Evolutionary conservation across 2,329 filamentous ascomycete genomes (phyloP), one percentile per base, ranked within the genome.

Genomic region (Ceratocystis variospora): DNA sequence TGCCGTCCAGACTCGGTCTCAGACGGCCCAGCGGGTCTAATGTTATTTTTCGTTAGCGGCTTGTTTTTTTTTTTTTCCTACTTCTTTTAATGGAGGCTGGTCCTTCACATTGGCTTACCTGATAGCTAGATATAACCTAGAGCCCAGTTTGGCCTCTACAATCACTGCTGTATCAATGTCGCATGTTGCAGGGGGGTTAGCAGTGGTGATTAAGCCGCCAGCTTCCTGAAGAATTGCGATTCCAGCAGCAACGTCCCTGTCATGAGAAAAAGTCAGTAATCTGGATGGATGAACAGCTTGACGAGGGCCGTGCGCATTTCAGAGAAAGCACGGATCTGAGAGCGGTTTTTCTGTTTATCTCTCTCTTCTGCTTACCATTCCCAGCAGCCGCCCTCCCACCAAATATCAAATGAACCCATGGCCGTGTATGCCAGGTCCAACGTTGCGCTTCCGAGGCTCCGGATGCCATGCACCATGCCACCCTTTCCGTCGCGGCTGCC

Each of bases 351-450:
- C 19, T 28, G 7, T 15, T 1, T 15, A 19, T 25, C 22, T 50
- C 8, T 53, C 22, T 25, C 48, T 28, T 55, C 17, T 15, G 73
- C 79, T 70, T 71, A 86, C 85, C 88, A 91, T 74, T 90, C 88
- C 87, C 87, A 90, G 71, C 87, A 90, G 0, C 87, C 87, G 2
- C 87, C 88, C 72, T 91, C 87, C 87, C 87, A 91, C 87, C 88
- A 90, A 10, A 90, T 89, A 74, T 91, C 88, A 70, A 90, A 86
- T 0, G 84, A 79, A 0, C 88, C 88, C 81, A 88, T 88, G 12
- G 88, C 88, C 8, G 84, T 83, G 73, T 90, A 91, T 0, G 87
- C 87, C 62, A 91, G 75, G 73, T 90, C 88, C 65, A 91, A 72
- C 1, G 88, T 89, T 7, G 88, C 88, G 71, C 86, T 87, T 28